Evolutionary conservation across 108 stramenopile genomes (phyloP).

Genomic region (Nitzschia inconspicua): DNA sequence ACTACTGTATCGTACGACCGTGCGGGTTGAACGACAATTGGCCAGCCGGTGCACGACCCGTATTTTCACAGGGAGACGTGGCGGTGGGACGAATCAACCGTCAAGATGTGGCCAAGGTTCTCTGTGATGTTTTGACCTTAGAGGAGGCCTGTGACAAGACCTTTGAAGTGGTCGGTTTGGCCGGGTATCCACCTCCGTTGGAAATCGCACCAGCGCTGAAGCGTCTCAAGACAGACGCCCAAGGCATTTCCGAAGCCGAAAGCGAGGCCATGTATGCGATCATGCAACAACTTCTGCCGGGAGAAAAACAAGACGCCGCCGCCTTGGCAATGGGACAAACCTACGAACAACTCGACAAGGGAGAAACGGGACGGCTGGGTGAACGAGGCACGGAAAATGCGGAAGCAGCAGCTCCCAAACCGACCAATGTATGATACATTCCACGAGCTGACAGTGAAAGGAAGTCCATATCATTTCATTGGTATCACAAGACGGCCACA

Average conservation of each 20-base stretch:
- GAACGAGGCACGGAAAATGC: conserved; percentile 59
- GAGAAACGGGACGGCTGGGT: conserved; percentile 72
- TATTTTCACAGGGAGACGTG: conserved; percentile 84
- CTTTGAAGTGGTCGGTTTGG: conserved; percentile 80
- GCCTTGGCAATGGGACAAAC: conserved; percentile 84
- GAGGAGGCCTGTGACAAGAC: conserved; percentile 89
- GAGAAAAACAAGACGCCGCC: conserved; percentile 77
- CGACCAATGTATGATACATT: background rate
- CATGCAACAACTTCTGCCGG: conserved; percentile 85
- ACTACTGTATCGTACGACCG: conserved; percentile 89
- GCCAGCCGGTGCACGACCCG: conserved; percentile 77
- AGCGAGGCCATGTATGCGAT: conserved; percentile 51
- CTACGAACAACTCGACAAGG: conserved; percentile 82
- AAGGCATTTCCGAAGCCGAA: conserved; percentile 44
- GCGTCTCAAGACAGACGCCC: conserved; percentile 32
- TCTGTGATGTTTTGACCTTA: conserved; percentile 57
- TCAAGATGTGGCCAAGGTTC: conserved; percentile 78
- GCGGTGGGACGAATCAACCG: conserved; percentile 91
- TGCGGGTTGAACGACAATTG: conserved; percentile 88
- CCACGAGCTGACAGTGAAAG: too few relatives aligned
- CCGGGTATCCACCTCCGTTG: conserved; percentile 69
- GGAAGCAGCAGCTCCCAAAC: conserved; percentile 5
- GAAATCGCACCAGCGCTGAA: conserved; percentile 41
- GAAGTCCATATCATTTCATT: too few relatives aligned
- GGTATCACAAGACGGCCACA: too few relatives aligned